phyloP scores from a whole-genome alignment of 2,329 filamentous ascomycete species.

The Diaporthe destruens region DNA sequence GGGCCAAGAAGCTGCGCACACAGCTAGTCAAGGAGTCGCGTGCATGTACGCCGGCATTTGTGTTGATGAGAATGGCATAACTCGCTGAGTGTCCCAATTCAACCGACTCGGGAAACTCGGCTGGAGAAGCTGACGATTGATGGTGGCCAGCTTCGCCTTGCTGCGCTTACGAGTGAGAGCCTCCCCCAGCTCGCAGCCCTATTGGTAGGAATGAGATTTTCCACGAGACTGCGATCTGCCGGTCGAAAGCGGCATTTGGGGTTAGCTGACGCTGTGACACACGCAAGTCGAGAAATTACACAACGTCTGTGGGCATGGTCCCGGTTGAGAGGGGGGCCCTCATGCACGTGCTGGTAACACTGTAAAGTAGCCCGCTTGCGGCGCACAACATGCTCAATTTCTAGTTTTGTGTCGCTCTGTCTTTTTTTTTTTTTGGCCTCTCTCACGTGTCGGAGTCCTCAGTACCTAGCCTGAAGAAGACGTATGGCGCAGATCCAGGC shows the following conservation, averaged over 20 bases:
- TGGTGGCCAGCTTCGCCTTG: neutral
- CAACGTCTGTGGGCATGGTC: slow-evolving; percentile 15
- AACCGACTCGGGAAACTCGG: neutral
- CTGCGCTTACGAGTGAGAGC: neutral
- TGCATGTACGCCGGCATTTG: neutral
- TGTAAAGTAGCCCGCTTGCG: neutral
- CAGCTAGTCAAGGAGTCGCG: neutral
- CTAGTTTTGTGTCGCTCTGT: too few relatives aligned
- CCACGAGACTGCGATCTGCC: neutral
- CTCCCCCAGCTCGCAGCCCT: neutral
- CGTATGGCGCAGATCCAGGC: too few relatives aligned
- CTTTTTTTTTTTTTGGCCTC: neutral
- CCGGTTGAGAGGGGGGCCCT: neutral
- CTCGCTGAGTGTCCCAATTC: too few relatives aligned
- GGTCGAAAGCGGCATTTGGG: neutral
- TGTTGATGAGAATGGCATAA: neutral
- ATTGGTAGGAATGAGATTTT: neutral
- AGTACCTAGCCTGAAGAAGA: neutral
- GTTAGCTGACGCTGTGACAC: neutral
- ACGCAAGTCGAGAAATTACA: slow-evolving; percentile 19
- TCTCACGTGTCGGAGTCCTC: neutral
- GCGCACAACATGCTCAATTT: neutral
- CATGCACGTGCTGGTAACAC: neutral
- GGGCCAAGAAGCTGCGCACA: neutral
- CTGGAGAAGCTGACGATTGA: neutral